Percentiles rank a stretch among this genome's conserved stretches.
These are phyloP conservation scores for Fusarium illudens DNA, from an alignment of 2,329 filamentous ascomycete genomes.

Conservation along the genomic window DNA sequence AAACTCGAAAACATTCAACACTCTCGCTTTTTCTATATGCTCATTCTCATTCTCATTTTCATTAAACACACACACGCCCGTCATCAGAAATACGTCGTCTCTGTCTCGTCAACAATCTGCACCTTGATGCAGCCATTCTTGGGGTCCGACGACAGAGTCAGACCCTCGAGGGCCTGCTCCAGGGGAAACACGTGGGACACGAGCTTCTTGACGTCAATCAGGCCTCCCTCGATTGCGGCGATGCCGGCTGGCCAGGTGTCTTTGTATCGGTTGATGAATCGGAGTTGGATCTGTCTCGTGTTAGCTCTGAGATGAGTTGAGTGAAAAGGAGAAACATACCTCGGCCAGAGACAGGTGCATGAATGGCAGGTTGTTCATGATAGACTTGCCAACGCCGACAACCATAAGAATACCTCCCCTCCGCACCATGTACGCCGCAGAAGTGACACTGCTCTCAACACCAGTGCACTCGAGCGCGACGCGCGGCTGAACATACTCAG, in stretches of 20 bases:
- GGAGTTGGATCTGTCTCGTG: slow-evolving; percentile 62
- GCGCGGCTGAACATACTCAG: slow-evolving; percentile 65
- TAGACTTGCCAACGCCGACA: slow-evolving; percentile 68
- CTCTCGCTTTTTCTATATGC: slow-evolving; percentile 14
- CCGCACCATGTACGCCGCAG: slow-evolving; percentile 64
- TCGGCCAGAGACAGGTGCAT: slow-evolving; percentile 72
- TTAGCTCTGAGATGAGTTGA: neutral
- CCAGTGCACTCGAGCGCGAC: slow-evolving; percentile 73
- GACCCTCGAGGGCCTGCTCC: slow-evolving; percentile 65
- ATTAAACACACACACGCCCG: neutral
- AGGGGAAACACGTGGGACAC: slow-evolving; percentile 71
- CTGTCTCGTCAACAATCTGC: slow-evolving; percentile 46
- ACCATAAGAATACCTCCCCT: slow-evolving; percentile 69
- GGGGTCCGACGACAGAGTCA: slow-evolving; percentile 46
- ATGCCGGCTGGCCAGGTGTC: slow-evolving; percentile 76
- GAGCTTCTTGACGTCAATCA: slow-evolving; percentile 66
- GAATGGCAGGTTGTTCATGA: slow-evolving; percentile 72
- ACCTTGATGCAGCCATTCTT: slow-evolving; percentile 49
- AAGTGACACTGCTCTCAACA: slow-evolving; percentile 69
- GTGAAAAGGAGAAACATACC: slow-evolving; percentile 44
- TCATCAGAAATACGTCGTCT: slow-evolving; percentile 36
- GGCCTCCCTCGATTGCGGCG: slow-evolving; percentile 64
- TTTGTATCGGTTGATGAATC: slow-evolving; percentile 75
- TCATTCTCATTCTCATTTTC: neutral
- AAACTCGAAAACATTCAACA: neutral